A percentile compares a stretch with the other conserved stretches of the same genome.
These are phyloP conservation scores for Nicotiana sylvestris DNA, from an alignment of 257 asterid species.

Conservation along the genomic window DNA sequence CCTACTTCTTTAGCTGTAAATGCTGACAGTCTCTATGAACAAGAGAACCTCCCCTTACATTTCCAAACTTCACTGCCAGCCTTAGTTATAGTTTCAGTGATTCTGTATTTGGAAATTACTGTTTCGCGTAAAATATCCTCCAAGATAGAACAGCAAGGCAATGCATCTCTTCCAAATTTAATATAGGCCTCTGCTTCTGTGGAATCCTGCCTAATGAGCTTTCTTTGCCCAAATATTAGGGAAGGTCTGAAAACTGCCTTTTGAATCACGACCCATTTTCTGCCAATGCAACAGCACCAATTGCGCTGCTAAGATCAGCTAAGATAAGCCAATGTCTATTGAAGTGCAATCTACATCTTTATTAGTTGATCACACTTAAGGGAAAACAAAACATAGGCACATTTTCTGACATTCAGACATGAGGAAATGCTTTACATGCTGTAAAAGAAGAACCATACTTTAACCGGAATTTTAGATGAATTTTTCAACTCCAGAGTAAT, in stretches of 20 bases:
- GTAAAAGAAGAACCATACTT: constrained; percentile 39
- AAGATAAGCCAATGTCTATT: background rate
- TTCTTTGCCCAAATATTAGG: background rate
- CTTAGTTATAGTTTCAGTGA: background rate
- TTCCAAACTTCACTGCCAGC: background rate
- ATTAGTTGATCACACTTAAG: background rate
- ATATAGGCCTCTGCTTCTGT: background rate
- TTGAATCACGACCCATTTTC: background rate
- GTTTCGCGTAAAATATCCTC: background rate
- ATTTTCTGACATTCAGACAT: background rate
- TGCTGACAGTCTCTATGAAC: background rate
- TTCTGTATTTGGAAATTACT: background rate
- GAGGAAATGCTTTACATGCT: background rate
- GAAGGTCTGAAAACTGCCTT: background rate
- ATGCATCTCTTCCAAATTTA: background rate
- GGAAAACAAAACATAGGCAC: background rate
- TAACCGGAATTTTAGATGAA: constrained; percentile 70
- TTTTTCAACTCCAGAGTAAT: constrained; percentile 81
- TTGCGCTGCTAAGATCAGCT: background rate
- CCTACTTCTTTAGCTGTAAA: background rate
- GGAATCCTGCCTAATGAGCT: background rate
- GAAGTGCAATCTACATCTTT: background rate
- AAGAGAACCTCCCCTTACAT: constrained; percentile 4
- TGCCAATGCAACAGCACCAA: background rate
- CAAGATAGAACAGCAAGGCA: background rate